Evolutionary conservation across 169 alveolate species (phyloP).

Genomic region (Eimeria sp.): DNA sequence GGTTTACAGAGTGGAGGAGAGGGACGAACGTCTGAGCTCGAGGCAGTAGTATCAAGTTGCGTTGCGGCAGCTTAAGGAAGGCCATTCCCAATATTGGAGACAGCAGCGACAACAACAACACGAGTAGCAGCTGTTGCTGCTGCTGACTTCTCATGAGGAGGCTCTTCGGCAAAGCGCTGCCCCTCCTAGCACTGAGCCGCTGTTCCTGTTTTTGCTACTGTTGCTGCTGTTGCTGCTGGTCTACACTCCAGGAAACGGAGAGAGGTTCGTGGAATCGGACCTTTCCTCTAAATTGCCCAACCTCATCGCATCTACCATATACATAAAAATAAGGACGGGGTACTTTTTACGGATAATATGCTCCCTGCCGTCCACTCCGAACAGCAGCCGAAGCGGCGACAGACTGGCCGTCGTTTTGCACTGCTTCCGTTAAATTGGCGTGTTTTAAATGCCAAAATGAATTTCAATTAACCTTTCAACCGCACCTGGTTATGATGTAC

Average conservation of each 20-base stretch:
- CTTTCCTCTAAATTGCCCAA: neutral
- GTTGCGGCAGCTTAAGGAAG: neutral
- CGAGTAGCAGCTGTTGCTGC: neutral
- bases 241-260: neutral
- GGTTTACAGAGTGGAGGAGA: neutral
- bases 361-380: no score
- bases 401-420: no score
- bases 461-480: no score
- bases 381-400: no score
- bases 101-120: neutral
- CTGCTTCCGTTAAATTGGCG: no score
- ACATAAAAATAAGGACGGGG: no score
- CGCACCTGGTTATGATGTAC: no score
- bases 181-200: neutral
- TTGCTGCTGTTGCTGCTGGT: neutral
- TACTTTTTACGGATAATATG: no score
- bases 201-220: neutral
- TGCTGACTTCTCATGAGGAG: conserved; percentile 33
- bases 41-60: neutral
- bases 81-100: neutral
- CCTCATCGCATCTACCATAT: no score
- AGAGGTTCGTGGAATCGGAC: neutral
- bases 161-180: neutral
- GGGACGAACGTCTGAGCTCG: neutral
- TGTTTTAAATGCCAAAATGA: no score